phyloP scores from a whole-genome alignment of 805 yeast genomes.

The Grigorovia jiainica region DNA sequence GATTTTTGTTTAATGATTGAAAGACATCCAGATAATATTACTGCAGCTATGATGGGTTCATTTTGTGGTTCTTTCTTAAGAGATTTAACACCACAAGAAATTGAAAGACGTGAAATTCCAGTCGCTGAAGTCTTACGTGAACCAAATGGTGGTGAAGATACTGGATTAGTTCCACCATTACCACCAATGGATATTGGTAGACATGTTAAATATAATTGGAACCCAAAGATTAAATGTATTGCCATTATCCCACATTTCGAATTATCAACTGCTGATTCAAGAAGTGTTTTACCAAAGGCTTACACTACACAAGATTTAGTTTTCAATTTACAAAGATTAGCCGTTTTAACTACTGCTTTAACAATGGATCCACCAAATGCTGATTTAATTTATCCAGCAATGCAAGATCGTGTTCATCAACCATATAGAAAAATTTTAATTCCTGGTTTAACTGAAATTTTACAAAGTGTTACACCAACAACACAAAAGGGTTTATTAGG shows the following conservation, averaged over 20 bases:
- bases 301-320: conserved; percentile 77
- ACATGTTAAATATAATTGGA: conserved; percentile 80
- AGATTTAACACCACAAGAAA: conserved; percentile 64
- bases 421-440: conserved; percentile 90
- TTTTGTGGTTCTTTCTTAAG: conserved; percentile 92
- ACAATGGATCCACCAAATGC: conserved; percentile 78
- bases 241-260: conserved; percentile 92
- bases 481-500: conserved; percentile 82
- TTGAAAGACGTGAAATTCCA: conserved; percentile 71
- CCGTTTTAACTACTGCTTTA: conserved; percentile 85
- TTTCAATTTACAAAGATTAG: conserved; percentile 87
- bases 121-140: conserved; percentile 75
- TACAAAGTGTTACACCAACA: conserved; percentile 70
- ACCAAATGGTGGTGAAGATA: conserved; percentile 59
- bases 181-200: conserved; percentile 88
- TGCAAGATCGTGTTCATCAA: conserved; percentile 95
- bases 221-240: conserved; percentile 70
- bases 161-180: conserved; percentile 60
- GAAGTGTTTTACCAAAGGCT: conserved; percentile 78
- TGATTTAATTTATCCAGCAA: conserved; percentile 78
- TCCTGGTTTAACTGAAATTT: conserved; percentile 81
- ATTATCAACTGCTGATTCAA: conserved; percentile 82
- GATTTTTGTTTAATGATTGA: conserved; percentile 96
- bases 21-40: conserved; percentile 96
- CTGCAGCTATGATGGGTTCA: conserved; percentile 99